Base-by-base conservation (phyloP, 2,329 filamentous ascomycete genomes). In the Xylaria sp. region DNA sequence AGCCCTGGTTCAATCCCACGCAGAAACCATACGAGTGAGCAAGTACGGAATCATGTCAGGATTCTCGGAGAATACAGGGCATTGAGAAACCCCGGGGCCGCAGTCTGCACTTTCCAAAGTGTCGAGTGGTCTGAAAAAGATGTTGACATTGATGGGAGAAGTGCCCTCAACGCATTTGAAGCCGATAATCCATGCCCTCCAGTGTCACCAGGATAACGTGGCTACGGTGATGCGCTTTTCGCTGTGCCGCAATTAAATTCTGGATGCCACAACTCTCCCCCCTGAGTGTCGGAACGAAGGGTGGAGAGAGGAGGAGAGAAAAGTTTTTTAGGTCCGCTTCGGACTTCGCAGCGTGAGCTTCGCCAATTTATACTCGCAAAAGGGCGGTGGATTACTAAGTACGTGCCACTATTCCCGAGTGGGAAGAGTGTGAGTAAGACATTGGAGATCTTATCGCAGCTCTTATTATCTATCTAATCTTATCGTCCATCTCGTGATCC, bases 111-210 rank as follows among this genome's bases (percentile, higher is more conserved):
- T 46, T 34, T 35, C 49, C n/a, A 6, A 13, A 51, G n/a, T 51
- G 13, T 35, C 49, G 13, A 51, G 30, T 5, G 11, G 23, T 5
- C 34, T 13, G 49, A 35, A 51, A 23, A 51, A 51, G 49, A 51
- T 51, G 49, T 35, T 51, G 49, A 51, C 23, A 51, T 51, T 51
- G 49, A 23, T 30, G 34, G 49, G 49, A 51, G 49, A 51, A 51
- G 16, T 16, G 49, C 49, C 49, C 4, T 35, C 49, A 51, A 51
- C 11, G 19, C 49, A 10, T 35, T 16, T 51, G 30, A 13, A 49
- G 19, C 9, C 11, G 47, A 30, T 9, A 35, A 34, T 35, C 16
- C 49, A 30, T n/a, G 9, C 23, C 16, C 49, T 51, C 9, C 1
- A 51, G 23, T 35, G 9, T 30, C 49, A 5, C 10, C 23, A 51